Conservation (phyloP, 2,329 filamentous ascomycete genomes). For the Calonectria pauciramosa region DNA sequence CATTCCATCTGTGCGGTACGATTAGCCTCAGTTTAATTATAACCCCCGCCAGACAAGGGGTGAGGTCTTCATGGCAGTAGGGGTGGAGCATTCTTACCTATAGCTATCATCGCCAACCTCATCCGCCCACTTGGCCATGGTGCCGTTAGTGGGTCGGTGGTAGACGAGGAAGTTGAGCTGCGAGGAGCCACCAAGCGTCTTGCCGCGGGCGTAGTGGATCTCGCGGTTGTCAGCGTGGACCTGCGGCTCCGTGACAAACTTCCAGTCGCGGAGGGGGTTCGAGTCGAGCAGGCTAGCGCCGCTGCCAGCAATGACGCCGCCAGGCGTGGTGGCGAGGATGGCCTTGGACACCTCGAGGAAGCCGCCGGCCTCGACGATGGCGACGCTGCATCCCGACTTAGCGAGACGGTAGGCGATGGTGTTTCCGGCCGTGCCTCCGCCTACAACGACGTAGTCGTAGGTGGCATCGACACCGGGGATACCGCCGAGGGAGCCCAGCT, state of each 20-base stretch:
- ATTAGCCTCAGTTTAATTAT: neutral
- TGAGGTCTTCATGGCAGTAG: no score
- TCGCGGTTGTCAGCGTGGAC: conserved; percentile 35
- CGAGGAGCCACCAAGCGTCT: conserved; percentile 54
- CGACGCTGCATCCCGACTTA: conserved; percentile 49
- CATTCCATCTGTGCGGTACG: conserved; percentile 31
- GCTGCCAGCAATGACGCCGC: conserved; percentile 38
- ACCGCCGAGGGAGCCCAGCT: conserved; percentile 30
- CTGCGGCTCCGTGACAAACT: conserved; percentile 48
- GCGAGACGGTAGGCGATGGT: conserved; percentile 51
- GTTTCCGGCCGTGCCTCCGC: conserved; percentile 56
- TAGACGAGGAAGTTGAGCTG: conserved; percentile 54
- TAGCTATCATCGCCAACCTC: conserved; percentile 48
- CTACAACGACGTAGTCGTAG: conserved; percentile 50
- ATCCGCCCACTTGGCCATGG: conserved; percentile 47
- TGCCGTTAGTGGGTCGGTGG: conserved; percentile 49
- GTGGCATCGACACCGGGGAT: conserved; percentile 29
- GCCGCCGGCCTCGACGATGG: conserved; percentile 55
- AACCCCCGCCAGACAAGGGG: no score
- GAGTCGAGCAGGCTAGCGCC: conserved; percentile 39
- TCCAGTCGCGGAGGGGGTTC: conserved; percentile 42
- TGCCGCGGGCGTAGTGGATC: conserved; percentile 55
- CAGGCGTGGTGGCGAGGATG: conserved; percentile 43
- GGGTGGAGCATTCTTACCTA: conserved; percentile 14
- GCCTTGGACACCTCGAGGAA: conserved; percentile 50